These are phyloP conservation scores for Kernera saxatilis DNA, from an alignment of 345 rosid genomes.

Conservation along the genomic window DNA sequence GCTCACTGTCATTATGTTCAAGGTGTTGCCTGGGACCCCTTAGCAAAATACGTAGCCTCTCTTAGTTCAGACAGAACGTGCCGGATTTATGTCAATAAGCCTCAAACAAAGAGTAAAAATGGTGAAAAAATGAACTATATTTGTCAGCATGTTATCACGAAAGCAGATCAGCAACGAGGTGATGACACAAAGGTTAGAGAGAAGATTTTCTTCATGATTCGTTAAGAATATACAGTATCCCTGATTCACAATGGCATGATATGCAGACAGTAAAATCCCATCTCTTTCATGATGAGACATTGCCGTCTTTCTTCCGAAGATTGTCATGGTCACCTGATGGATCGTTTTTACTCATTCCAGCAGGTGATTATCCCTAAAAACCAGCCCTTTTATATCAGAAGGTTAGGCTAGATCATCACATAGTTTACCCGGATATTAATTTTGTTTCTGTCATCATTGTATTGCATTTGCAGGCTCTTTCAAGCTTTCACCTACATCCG, in stretches of 20 bases:
- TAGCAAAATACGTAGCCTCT: constrained; percentile 73
- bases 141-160: constrained; percentile 74
- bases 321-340: constrained; percentile 99
- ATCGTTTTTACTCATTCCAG: constrained; percentile 82
- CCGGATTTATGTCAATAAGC: constrained; percentile 68
- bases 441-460: not conserved
- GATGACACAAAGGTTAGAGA: constrained; percentile 67
- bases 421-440: not conserved
- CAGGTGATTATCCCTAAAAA: constrained; percentile 41
- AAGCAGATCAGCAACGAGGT: constrained; percentile 57
- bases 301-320: constrained; percentile 95
- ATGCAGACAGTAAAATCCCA: constrained; percentile 58
- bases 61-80: constrained; percentile 97
- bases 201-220: constrained; percentile 5
- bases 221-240: not conserved
- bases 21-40: constrained; percentile 99
- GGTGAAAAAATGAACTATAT: constrained; percentile 58
- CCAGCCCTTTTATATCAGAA: not conserved
- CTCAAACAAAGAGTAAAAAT: constrained; percentile 61
- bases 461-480: constrained; percentile 57
- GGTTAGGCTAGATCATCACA: not conserved
- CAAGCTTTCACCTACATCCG: constrained; percentile 56
- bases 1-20: constrained; percentile 94
- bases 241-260: constrained; percentile 5
- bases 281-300: constrained; percentile 93